Conservation (phyloP, 495 filamentous ascomycete species). For the Staphylotrichum tortipilum region DNA sequence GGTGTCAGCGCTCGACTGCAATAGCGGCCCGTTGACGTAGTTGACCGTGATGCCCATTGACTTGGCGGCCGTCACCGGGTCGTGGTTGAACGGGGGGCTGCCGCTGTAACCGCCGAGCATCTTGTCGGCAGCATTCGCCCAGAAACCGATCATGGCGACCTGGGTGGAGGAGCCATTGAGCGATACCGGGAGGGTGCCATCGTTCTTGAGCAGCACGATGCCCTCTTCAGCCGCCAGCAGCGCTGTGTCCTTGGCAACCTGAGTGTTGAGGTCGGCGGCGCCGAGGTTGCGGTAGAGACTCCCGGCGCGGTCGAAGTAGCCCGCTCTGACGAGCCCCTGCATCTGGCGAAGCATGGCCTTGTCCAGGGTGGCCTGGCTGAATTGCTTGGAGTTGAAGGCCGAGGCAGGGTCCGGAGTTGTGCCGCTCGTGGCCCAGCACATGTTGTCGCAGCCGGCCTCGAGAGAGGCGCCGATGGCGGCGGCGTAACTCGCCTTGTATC, state of each 20-base stretch:
- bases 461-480: conserved; percentile 19
- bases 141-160: conserved; percentile 36
- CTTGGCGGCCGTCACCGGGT: conserved; percentile 27
- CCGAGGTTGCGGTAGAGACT: conserved; percentile 11
- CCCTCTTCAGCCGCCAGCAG: conserved; percentile 27
- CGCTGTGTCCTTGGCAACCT: conserved; percentile 24
- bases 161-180: conserved; percentile 3
- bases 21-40: conserved; percentile 21
- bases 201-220: conserved; percentile 34
- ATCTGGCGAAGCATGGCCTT: conserved; percentile 18
- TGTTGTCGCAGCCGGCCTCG: conserved; percentile 15
- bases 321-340: conserved; percentile 41
- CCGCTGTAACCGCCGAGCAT: conserved; percentile 37
- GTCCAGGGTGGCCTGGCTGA: conserved; percentile 14
- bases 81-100: conserved; percentile 27
- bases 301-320: conserved; percentile 19
- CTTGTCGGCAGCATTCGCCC: conserved; percentile 25
- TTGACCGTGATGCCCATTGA: conserved; percentile 19
- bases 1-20: conserved; percentile 49
- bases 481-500: conserved; percentile 24
- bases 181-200: conserved; percentile 15
- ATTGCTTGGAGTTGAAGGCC: conserved; percentile 9
- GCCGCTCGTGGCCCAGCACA: conserved; percentile 22
- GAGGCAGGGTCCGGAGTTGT: conserved; percentile 8
- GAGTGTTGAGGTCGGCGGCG: conserved; percentile 14